Evolutionary conservation across 345 rosid genomes (phyloP).

Genomic region (Turnera subulata): DNA sequence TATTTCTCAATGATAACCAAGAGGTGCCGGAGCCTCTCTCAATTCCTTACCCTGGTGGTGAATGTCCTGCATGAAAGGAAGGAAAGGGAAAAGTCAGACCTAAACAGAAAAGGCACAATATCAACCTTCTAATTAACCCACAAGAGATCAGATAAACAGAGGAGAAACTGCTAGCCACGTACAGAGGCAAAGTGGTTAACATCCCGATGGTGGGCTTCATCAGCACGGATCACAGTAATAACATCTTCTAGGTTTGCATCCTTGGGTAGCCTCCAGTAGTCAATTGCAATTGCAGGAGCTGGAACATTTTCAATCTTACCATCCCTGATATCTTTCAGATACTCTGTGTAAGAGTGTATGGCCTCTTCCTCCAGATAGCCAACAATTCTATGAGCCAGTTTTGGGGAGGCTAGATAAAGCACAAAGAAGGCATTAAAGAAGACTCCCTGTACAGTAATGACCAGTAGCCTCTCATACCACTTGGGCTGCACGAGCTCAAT

Average conservation of each 20-base stretch:
- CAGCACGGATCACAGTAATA: conserved; percentile 71
- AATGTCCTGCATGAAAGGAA: conserved; percentile 57
- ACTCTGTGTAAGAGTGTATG: conserved; percentile 78
- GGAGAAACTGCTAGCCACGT: conserved; percentile 18
- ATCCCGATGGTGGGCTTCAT: conserved; percentile 87
- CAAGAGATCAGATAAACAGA: too few relatives aligned
- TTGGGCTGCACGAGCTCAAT: conserved; percentile 72
- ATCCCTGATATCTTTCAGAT: conserved; percentile 48
- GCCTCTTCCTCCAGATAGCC: conserved; percentile 91
- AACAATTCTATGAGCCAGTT: conserved; percentile 67
- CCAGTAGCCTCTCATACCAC: conserved; percentile 75
- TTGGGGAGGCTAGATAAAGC: conserved; percentile 56
- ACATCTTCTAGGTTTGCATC: conserved; percentile 70
- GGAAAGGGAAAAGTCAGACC: too few relatives aligned
- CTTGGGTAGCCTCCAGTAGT: conserved; percentile 76
- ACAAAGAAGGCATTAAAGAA: conserved; percentile 69
- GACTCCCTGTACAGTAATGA: conserved; percentile 64
- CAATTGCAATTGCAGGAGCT: conserved; percentile 81
- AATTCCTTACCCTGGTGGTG: conserved; percentile 64
- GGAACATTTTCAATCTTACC: conserved; percentile 59
- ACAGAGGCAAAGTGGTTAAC: conserved; percentile 86
- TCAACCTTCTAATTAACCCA: background rate
- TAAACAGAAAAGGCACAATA: too few relatives aligned
- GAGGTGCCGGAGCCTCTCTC: conserved; percentile 68
- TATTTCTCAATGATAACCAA: conserved; percentile 49